These are phyloP conservation scores for Cairneyella variabilis DNA, from an alignment of 495 filamentous ascomycete species.

Conservation along the genomic window DNA sequence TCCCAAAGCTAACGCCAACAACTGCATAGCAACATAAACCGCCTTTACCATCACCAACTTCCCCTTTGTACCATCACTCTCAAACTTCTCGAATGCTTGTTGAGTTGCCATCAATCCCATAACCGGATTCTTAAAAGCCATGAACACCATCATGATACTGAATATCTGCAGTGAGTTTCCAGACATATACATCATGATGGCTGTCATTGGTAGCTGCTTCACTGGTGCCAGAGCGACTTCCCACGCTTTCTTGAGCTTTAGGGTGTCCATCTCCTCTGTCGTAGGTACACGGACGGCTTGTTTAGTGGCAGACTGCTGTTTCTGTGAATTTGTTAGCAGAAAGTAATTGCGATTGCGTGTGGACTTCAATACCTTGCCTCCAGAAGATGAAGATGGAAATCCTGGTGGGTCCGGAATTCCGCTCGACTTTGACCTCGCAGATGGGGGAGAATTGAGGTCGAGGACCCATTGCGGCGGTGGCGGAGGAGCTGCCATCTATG, in stretches of 20 bases:
- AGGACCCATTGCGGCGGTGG: conserved; percentile 76
- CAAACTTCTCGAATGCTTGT: conserved; percentile 79
- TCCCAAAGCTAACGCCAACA: conserved; percentile 76
- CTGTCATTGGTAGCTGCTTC: conserved; percentile 96
- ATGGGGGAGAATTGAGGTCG: conserved; percentile 66
- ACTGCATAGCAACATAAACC: conserved; percentile 82
- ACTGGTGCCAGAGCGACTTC: conserved; percentile 92
- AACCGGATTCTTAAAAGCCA: conserved; percentile 96
- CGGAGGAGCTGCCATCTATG: conserved; percentile 23
- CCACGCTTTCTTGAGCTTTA: conserved; percentile 99
- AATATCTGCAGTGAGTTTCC: conserved; percentile 98
- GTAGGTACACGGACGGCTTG: conserved; percentile 46
- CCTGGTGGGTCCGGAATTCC: conserved; percentile 84
- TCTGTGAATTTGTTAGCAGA: conserved; percentile 26
- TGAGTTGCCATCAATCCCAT: conserved; percentile 77
- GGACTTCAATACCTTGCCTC: conserved; percentile 48
- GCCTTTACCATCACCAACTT: conserved; percentile 77
- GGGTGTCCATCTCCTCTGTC: conserved; percentile 78
- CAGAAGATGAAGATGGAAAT: conserved; percentile 55
- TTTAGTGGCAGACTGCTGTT: conserved; percentile 26
- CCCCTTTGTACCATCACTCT: conserved; percentile 70
- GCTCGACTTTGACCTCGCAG: conserved; percentile 49
- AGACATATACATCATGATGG: conserved; percentile 99
- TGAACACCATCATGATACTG: conserved; percentile 99
- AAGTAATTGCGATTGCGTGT: not conserved